A percentile compares a stretch with the other conserved stretches of the same genome.
Evolutionary conservation across 495 filamentous ascomycete genomes (phyloP).

Genomic region (Hyaloscypha hepaticicola): DNA sequence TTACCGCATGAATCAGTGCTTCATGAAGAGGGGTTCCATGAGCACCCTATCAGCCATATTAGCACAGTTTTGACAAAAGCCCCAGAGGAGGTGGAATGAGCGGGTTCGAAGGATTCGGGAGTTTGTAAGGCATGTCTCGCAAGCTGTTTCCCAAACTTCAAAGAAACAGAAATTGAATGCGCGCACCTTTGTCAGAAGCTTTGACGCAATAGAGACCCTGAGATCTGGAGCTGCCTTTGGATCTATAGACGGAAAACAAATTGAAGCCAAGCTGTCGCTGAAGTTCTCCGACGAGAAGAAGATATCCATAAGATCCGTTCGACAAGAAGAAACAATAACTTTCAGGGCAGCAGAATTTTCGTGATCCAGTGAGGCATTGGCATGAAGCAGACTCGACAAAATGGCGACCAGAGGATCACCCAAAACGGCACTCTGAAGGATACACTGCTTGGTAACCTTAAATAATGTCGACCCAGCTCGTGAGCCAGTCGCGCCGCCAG

Average conservation of each 20-base stretch:
- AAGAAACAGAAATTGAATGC: too few species aligned
- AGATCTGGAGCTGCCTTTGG: not conserved
- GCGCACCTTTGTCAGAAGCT: conserved; percentile 2
- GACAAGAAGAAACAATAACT: not conserved
- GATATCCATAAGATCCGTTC: conserved; percentile 7
- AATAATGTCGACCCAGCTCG: not conserved
- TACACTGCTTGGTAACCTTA: not conserved
- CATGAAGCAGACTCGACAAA: not conserved
- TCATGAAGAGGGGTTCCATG: conserved; percentile 1
- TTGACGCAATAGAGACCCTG: not conserved
- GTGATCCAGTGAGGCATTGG: conserved; percentile 1
- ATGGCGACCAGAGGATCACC: not conserved
- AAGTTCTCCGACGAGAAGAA: not conserved
- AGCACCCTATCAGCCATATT: too few species aligned
- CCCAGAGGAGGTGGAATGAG: too few species aligned
- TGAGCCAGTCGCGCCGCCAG: not conserved
- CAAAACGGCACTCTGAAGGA: not conserved
- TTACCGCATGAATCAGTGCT: conserved; percentile 7
- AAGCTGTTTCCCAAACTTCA: too few species aligned
- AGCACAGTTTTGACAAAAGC: too few species aligned
- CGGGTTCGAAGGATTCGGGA: too few species aligned
- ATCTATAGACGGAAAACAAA: conserved; percentile 1
- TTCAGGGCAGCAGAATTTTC: conserved; percentile 8
- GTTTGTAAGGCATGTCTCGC: too few species aligned
- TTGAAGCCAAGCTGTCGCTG: not conserved